Evolutionary conservation across 805 yeast species (phyloP), one percentile per base, ranked within the genome.

Genomic region (Suhomyces pyralidae): DNA sequence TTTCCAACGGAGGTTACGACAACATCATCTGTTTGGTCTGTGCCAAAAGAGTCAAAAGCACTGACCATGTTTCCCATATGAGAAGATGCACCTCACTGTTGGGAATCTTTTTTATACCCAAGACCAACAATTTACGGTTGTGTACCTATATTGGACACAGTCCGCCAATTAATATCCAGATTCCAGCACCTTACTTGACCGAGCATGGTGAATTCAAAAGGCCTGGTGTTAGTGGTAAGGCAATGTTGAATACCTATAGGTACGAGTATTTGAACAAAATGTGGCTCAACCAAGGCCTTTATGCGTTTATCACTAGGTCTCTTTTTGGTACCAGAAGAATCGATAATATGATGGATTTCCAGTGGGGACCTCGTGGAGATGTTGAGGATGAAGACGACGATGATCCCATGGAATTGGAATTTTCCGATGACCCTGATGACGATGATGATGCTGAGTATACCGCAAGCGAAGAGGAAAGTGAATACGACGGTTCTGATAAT

Each of bases 201-300:
- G 73, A 76, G 5, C 91, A 87, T 66, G 96, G 96, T 20, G 94
- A 88, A 64, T 79, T 85, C 3, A 87, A 87, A 30, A 72, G 74
- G 8, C 79, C 79, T 17, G 75, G 83, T 2, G 71, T 76, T 55
- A 77, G 79, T 12, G 80, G 82, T 15, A 87, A 84, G 45, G 89
- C 89, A 0, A 72, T 71, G 0, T 71, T 88, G 52, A 80, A 79
- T 60, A 56, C 69, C 15, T 72, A 70, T 22, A 76, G 96, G 50
- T 86, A 81, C 65, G 70, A 75, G 34, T 76, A 81, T 55, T 67
- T 87, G 56, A 85, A 80, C 58, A 77, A 77, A 47, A 64, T 80
- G 44, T 88, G 89, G 88, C 65, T 86, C 34, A 80, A 76, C 55
- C 86, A 84, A 58, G 84, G 81, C 14, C 71, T 84, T 20, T 75